Base-by-base conservation (phyloP, 805 yeast genomes). In the Barnettozyma sucrosica region DNA sequence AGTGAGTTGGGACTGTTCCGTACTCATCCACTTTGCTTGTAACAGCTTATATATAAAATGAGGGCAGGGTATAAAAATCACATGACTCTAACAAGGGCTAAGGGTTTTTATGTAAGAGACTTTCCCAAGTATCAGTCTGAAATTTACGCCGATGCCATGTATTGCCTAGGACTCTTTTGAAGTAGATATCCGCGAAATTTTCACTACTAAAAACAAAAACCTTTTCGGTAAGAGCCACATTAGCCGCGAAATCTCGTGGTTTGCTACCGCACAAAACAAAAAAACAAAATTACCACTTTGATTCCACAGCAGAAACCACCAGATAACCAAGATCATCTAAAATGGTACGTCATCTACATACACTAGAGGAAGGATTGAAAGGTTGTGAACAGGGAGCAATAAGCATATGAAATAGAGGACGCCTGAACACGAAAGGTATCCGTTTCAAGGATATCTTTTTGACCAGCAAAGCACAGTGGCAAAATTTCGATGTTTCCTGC, bases 311-410 rank as follows among this genome's bases (percentile, higher is more conserved):
- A 13, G 25, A 30, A 24, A 26, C 33, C 46, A 36, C 43, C 42
- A 42, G 20, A 41, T 42, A 42, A 45, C 46, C 47, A 44, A 52
- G 61, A 58, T 56, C 56, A 59, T 57, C 55, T 72, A 72, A 72
- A 68, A 73, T 73, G 77, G 77, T 73, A 72, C 63, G 77, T 70
- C 32, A 13, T n/a, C 32, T 28, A 28, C 32, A 11, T n/a, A 28
- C 32, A 28, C n/a, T n/a, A 9, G 5, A 13, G 7, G 14, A 3
- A 3, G 32, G 11, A 13, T 28, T n/a, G 14, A 16, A 28, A 11
- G 5, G 32, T 28, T 28, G 32, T 28, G 13, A 28, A 28, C n/a
- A 28, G n/a, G 13, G 32, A 28, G 32, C 16, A 28, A 16, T 16
- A 10, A 10, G n/a, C 32, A 28, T 3, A 13, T 4, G 14, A 6